Conservation (phyloP, 352 stramenopile species). For the Pythium aphanidermatum region DNA sequence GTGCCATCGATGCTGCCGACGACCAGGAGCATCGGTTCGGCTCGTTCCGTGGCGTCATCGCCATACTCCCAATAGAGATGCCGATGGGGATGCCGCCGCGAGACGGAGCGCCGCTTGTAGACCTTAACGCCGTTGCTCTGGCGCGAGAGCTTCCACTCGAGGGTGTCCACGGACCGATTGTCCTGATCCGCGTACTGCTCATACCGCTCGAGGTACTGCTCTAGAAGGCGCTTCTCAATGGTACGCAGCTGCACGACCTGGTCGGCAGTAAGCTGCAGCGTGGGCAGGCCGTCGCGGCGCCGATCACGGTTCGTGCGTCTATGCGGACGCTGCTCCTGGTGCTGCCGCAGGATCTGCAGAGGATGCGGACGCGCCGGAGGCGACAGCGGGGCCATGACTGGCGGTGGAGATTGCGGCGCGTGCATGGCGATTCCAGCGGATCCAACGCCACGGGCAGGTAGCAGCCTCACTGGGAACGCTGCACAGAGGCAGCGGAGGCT, state of each 20-base stretch:
- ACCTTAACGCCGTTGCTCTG: conserved; percentile 45
- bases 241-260: conserved; percentile 38
- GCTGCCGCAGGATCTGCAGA: background rate
- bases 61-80: too few relatives aligned
- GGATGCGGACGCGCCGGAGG: conserved; percentile 9
- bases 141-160: conserved; percentile 37
- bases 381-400: too few relatives aligned
- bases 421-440: too few relatives aligned
- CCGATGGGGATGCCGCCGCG: conserved; percentile 3
- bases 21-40: conserved; percentile 23
- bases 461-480: too few relatives aligned
- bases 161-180: conserved; percentile 15
- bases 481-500: too few relatives aligned
- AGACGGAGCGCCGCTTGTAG: conserved; percentile 24
- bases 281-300: conserved; percentile 11
- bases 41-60: too few relatives aligned
- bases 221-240: conserved; percentile 40
- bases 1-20: conserved; percentile 46
- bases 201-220: conserved; percentile 47
- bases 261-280: conserved; percentile 27
- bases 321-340: background rate
- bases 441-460: too few relatives aligned
- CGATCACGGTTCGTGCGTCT: background rate
- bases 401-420: too few relatives aligned
- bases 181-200: conserved; percentile 24